Evolutionary conservation across 306 rosid genomes (phyloP).

Genomic region (Gynostemma pentaphyllum): DNA sequence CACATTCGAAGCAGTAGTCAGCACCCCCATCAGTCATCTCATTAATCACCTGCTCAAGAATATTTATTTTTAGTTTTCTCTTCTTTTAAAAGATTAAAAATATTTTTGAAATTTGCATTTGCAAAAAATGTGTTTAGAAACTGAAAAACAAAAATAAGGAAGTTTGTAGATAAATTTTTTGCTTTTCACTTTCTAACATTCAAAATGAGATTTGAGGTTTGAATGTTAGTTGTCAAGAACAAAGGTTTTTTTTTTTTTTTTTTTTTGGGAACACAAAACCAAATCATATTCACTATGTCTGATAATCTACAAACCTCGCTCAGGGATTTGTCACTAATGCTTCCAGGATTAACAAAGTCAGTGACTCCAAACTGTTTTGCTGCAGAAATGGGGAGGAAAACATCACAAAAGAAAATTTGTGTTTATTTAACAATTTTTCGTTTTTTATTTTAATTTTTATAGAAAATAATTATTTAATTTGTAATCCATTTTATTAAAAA

Average conservation of each 20-base stretch:
- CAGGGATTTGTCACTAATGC: constrained; percentile 40
- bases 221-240: too few species aligned
- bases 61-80: too few species aligned
- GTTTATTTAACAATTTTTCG: not conserved
- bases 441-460: not conserved
- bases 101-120: too few species aligned
- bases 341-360: constrained; percentile 38
- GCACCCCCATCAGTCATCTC: constrained; percentile 70
- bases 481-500: too few species aligned
- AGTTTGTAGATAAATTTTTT: too few species aligned
- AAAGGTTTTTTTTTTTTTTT: too few species aligned
- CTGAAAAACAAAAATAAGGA: too few species aligned
- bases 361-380: constrained; percentile 78
- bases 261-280: not conserved
- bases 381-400: constrained; percentile 2
- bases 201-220: too few species aligned
- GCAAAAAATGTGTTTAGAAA: too few species aligned
- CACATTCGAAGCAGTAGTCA: constrained; percentile 84
- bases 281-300: not conserved
- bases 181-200: too few species aligned
- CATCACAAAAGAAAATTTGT: not conserved
- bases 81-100: too few species aligned
- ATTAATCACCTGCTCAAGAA: constrained; percentile 31
- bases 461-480: too few species aligned
- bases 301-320: constrained; percentile 43